A percentile compares a stretch with the other conserved stretches of the same genome.
Conservation (phyloP, 192 early-diverging fungal genomes). For the Geranomyces michiganensis region DNA sequence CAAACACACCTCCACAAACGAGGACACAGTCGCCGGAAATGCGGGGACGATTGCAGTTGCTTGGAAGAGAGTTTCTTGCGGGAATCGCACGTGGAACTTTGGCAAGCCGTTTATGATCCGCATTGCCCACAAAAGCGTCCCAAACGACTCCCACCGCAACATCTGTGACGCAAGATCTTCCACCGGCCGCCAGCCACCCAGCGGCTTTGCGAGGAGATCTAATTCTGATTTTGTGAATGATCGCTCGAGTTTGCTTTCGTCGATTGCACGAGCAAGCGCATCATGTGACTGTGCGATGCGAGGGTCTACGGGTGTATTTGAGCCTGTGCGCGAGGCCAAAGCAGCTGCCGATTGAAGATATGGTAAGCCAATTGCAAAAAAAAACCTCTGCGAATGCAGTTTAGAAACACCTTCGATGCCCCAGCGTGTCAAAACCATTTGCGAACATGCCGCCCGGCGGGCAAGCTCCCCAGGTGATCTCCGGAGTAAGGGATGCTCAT, state of each 20-base stretch:
- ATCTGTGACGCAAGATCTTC: neutral
- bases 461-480: slow-evolving; percentile 19
- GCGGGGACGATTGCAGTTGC: slow-evolving; percentile 60
- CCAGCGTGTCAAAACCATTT: slow-evolving; percentile 66
- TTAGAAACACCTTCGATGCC: slow-evolving; percentile 56
- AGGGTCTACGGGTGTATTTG: neutral
- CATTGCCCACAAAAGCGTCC: slow-evolving; percentile 59
- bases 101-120: slow-evolving; percentile 54
- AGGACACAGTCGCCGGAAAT: slow-evolving; percentile 53
- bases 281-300: slow-evolving; percentile 16
- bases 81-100: slow-evolving; percentile 56
- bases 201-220: slow-evolving; percentile 51
- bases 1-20: slow-evolving; percentile 46
- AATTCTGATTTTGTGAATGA: slow-evolving; percentile 40
- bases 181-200: slow-evolving; percentile 47
- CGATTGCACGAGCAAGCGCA: slow-evolving; percentile 34
- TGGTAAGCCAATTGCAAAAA: too few species aligned
- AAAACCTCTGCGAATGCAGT: too few species aligned
- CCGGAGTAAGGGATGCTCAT: neutral
- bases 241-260: slow-evolving; percentile 42
- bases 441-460: slow-evolving; percentile 47
- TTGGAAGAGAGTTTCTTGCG: slow-evolving; percentile 54
- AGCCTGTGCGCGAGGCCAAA: neutral
- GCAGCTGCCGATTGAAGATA: neutral
- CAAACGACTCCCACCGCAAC: slow-evolving; percentile 36